A percentile compares a stretch with the other conserved stretches of the same genome.
Conservation (phyloP, 208 protist genomes). For the Plasmodiophora brassicae region DNA sequence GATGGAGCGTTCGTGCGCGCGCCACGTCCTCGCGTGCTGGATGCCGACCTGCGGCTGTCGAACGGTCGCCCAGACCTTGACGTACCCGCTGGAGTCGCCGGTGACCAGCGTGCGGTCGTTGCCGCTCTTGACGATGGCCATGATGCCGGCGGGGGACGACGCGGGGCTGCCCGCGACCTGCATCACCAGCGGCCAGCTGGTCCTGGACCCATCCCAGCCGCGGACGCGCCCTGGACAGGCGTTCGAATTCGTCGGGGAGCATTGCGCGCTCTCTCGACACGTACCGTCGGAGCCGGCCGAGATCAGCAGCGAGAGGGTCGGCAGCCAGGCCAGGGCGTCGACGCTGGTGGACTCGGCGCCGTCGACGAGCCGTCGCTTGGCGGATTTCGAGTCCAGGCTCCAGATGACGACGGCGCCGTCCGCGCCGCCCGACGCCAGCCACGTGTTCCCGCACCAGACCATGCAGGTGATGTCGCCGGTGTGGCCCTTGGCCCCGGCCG, state of each 20-base stretch:
- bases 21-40: neutral
- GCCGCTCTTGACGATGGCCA: neutral
- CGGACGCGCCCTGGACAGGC: neutral
- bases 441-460: neutral
- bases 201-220: neutral
- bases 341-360: neutral
- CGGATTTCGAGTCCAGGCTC: constrained; percentile 22
- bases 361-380: neutral
- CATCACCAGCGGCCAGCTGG: neutral
- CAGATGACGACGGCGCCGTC: constrained; percentile 39
- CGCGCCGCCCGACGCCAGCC: neutral
- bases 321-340: neutral
- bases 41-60: neutral
- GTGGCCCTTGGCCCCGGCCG: neutral
- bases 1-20: neutral
- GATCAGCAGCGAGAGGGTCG: neutral
- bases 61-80: constrained; percentile 14
- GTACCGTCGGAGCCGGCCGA: neutral
- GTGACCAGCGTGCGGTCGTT: neutral
- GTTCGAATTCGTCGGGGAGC: neutral
- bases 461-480: constrained; percentile 32
- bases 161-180: neutral
- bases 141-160: no score
- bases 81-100: neutral
- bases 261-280: neutral